Conservation (phyloP, 306 rosid genomes). For the Prunus armeniaca region DNA sequence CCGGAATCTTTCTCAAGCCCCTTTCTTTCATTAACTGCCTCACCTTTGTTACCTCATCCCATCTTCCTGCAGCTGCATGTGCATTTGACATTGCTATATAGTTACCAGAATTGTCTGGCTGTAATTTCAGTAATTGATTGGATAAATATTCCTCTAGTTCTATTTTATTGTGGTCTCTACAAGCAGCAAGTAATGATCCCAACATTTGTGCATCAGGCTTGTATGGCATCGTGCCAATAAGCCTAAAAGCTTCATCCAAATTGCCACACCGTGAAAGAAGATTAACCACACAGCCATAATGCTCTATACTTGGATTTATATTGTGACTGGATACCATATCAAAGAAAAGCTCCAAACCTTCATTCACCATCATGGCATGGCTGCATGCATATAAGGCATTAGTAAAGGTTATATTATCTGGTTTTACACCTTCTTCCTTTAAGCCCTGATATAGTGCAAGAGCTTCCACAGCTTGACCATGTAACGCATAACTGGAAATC, state of each 20-base stretch:
- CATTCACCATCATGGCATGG: constrained; percentile 56
- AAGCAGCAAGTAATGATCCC: constrained; percentile 67
- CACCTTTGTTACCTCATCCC: constrained; percentile 59
- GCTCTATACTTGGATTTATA: constrained; percentile 58
- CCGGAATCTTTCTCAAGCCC: constrained; percentile 65
- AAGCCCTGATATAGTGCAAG: constrained; percentile 43
- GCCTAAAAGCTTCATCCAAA: constrained; percentile 65
- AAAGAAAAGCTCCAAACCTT: constrained; percentile 58
- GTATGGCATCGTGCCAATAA: constrained; percentile 49
- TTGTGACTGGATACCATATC: constrained; percentile 57
- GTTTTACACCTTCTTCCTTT: constrained; percentile 40
- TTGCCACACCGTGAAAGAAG: constrained; percentile 56
- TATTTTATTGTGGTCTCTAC: constrained; percentile 49
- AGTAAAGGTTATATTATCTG: constrained; percentile 65
- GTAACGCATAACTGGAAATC: constrained; percentile 70
- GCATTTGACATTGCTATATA: constrained; percentile 74
- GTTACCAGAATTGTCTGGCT: constrained; percentile 76
- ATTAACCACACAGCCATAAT: constrained; percentile 61
- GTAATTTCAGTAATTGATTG: constrained; percentile 45
- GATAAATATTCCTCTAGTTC: constrained; percentile 59
- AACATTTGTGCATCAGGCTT: constrained; percentile 70
- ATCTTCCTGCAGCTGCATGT: constrained; percentile 61
- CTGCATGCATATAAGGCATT: constrained; percentile 64
- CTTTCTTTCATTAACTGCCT: constrained; percentile 63
- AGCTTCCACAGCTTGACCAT: constrained; percentile 69